Percentiles rank a stretch among this genome's conserved stretches.
Evolutionary conservation across 2,329 filamentous ascomycete species (phyloP).

Genomic region (Scedosporium minutisporum): DNA sequence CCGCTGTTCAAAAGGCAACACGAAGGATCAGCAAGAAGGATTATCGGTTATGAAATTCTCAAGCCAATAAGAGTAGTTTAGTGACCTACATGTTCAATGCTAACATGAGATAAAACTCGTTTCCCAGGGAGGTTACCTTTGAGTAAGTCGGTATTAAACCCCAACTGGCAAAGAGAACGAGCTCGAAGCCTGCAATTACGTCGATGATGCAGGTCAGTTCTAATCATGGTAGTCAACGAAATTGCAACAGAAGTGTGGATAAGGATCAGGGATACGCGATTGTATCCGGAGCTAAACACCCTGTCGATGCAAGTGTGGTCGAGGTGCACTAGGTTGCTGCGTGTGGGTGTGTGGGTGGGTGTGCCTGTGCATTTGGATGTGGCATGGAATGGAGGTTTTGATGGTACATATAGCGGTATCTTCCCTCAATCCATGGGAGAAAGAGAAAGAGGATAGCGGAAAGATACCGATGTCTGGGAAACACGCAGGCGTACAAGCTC

Average conservation of each 20-base stretch:
- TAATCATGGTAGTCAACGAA: neutral
- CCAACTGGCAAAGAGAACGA: constrained; percentile 21
- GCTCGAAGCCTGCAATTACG: constrained; percentile 17
- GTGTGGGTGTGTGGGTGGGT: neutral
- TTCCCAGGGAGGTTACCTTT: constrained; percentile 13
- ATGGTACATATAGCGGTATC: neutral
- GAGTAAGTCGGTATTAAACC: constrained; percentile 20
- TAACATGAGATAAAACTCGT: constrained; percentile 19
- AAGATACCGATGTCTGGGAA: neutral
- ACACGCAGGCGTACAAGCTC: neutral
- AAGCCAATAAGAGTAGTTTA: neutral
- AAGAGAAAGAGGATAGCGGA: neutral
- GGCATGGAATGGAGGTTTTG: neutral
- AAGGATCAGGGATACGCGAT: neutral
- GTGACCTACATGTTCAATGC: constrained; percentile 20
- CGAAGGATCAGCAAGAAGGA: constrained; percentile 48
- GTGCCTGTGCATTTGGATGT: neutral
- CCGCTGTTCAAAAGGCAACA: constrained; percentile 74
- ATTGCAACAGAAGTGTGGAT: neutral
- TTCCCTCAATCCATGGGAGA: neutral
- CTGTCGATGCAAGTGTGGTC: neutral
- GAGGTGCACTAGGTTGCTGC: neutral
- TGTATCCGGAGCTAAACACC: neutral
- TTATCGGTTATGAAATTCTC: neutral
- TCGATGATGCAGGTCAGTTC: neutral